Evolutionary conservation across 768 basidiomycete species (phyloP), one percentile per base, ranked within the genome.

Genomic region (Suillus subluteus): DNA sequence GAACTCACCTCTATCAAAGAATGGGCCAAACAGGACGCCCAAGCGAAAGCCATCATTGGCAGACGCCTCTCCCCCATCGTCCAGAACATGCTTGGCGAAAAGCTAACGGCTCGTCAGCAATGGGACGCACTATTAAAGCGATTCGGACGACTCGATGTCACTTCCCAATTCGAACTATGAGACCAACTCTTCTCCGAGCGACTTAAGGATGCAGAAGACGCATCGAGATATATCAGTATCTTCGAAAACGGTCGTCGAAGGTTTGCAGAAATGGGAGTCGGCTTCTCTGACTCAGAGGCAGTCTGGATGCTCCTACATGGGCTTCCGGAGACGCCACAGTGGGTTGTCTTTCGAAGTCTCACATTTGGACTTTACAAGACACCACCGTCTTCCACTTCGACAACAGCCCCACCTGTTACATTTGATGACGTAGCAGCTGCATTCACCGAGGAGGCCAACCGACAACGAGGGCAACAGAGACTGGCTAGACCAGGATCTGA

Each of bases 21-120:
- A 32, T 32, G 30, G 30, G 30, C 30, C 30, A 2, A 32, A 32
- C 30, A 23, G 48, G 66, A 67, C 12, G 26, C 54, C 0, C 54
- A 69, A 2, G 69, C 61, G 0, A 71, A 71, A 18, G 46, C 12
- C 0, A 43, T 70, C 0, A 63, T 70, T 0, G 50, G 70, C 3
- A 0, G 55, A 4, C 64, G 59, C 12, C 21, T 70, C 0, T 58
- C 69, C 1, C 1, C 41, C 0, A 0, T 32, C 1, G 3, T 71
- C 0, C 1, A 44, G 0, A 15, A 6, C 0, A 59, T 58, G 0
- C 46, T 70, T 0, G 7, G 26, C 8, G n/a, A 41, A 0, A 12
- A 2, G 0, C 56, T 0, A 32, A 32, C 4, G 30, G 58, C 64
- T 0, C 1, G 21, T 0, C 26, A 58, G 0, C 69, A 70, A 3